Evolutionary conservation across 2,329 filamentous ascomycete species (phyloP).

Genomic region (Tolypocladium ophioglossoides): DNA sequence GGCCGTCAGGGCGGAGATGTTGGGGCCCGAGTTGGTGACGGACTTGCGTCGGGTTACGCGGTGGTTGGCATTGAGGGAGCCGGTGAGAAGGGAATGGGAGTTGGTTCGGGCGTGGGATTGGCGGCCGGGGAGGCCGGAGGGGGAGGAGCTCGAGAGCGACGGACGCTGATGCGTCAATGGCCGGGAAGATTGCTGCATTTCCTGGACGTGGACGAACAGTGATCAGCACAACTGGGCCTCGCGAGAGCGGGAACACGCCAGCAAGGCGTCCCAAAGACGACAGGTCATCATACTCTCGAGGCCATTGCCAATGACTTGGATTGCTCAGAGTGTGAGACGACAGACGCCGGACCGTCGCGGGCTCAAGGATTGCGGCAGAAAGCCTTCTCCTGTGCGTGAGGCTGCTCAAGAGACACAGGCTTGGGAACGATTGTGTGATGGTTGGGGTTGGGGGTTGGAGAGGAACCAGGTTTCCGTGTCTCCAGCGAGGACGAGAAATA

Average conservation of each 20-base stretch:
- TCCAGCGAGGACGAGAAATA: constrained; percentile 25
- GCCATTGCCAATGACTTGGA: constrained; percentile 40
- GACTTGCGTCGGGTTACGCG: constrained; percentile 91
- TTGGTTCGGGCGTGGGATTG: constrained; percentile 63
- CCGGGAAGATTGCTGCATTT: constrained; percentile 55
- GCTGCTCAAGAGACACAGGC: constrained; percentile 1
- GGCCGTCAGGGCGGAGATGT: constrained; percentile 65
- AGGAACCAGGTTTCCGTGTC: constrained; percentile 4
- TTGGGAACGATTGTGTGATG: neutral
- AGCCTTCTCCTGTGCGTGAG: constrained; percentile 10
- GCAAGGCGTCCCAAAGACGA: constrained; percentile 10
- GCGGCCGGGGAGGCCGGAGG: constrained; percentile 48
- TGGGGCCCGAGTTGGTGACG: constrained; percentile 65
- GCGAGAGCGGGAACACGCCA: constrained; percentile 18
- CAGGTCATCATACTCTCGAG: constrained; percentile 42
- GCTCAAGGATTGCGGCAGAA: constrained; percentile 12
- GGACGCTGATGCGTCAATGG: constrained; percentile 55
- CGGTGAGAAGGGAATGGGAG: constrained; percentile 70
- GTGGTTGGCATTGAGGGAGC: constrained; percentile 68
- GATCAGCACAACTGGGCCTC: constrained; percentile 24
- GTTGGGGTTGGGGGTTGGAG: constrained; percentile 4
- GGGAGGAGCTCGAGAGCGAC: constrained; percentile 44
- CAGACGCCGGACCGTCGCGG: constrained; percentile 20
- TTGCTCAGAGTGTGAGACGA: constrained; percentile 23
- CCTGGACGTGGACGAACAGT: constrained; percentile 29